Evolutionary conservation across 2,329 filamentous ascomycete species (phyloP).

Genomic region (Fusarium humuli): DNA sequence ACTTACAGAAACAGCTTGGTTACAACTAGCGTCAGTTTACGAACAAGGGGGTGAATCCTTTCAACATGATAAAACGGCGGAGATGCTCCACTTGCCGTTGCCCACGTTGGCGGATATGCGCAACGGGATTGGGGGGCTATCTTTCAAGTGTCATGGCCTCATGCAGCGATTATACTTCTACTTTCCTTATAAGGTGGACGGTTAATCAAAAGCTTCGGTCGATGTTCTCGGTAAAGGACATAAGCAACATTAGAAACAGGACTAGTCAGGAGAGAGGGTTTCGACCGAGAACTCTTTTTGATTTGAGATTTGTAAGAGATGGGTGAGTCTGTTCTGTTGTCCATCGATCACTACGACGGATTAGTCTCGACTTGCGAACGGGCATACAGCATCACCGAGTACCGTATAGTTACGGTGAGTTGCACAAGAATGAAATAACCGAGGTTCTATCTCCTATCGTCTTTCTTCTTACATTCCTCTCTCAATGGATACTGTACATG

Average conservation of each 20-base stretch:
- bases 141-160: slow-evolving; percentile 8
- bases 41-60: slow-evolving; percentile 7
- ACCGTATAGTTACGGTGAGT: not conserved
- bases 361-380: slow-evolving; percentile 8
- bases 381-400: not conserved
- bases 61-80: slow-evolving; percentile 18
- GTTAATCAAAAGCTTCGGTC: slow-evolving; percentile 34
- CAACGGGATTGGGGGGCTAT: slow-evolving; percentile 37
- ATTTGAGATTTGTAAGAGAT: slow-evolving; percentile 1
- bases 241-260: slow-evolving; percentile 7
- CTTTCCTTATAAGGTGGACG: slow-evolving; percentile 8
- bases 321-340: not conserved
- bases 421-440: not conserved
- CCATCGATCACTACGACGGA: not conserved
- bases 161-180: slow-evolving; percentile 6
- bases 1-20: not conserved
- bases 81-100: slow-evolving; percentile 34
- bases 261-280: slow-evolving; percentile 12
- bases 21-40: slow-evolving; percentile 16
- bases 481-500: not conserved
- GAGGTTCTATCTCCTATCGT: not conserved
- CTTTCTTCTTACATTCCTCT: not conserved
- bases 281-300: slow-evolving; percentile 35
- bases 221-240: slow-evolving; percentile 32
- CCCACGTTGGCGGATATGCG: slow-evolving; percentile 35